These are phyloP conservation scores for Verticillium nonalfalfae DNA, from an alignment of 2,329 filamentous ascomycete species.

Conservation along the genomic window DNA sequence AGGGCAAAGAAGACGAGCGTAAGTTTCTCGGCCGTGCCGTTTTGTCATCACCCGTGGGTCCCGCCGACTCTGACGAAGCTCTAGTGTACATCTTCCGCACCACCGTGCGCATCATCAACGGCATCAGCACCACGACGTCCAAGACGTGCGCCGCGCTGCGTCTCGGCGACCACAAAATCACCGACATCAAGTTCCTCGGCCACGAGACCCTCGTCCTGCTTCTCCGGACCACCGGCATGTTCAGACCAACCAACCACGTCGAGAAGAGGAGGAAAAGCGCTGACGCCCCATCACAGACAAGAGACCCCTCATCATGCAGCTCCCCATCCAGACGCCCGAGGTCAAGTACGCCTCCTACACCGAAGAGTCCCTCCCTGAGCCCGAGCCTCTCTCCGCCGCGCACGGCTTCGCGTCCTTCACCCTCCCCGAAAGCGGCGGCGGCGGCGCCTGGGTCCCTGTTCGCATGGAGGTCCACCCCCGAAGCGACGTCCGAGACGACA, in stretches of 20 bases:
- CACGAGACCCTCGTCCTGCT: conserved; percentile 46
- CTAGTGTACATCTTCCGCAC: conserved; percentile 53
- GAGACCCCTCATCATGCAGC: conserved; percentile 17
- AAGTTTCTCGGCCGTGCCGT: conserved; percentile 3
- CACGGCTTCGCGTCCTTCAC: neutral
- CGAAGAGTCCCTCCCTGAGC: conserved; percentile 8
- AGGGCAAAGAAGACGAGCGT: conserved; percentile 30
- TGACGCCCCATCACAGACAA: conserved; percentile 14
- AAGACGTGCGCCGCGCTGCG: conserved; percentile 32
- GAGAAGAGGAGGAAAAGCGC: neutral
- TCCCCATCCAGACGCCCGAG: conserved; percentile 28
- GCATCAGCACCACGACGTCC: conserved; percentile 44
- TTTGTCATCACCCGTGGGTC: neutral
- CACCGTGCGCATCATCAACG: conserved; percentile 46
- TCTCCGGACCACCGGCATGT: neutral
- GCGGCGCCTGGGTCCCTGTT: conserved; percentile 31
- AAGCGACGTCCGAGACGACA: conserved; percentile 34
- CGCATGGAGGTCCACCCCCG: conserved; percentile 46
- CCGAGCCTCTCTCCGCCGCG: neutral
- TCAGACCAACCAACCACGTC: neutral
- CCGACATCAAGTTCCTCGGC: conserved; percentile 64
- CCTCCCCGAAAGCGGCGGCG: conserved; percentile 9
- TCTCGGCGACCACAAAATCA: conserved; percentile 35
- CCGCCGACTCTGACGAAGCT: neutral
- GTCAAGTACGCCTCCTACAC: conserved; percentile 30